Evolutionary conservation across 192 early-diverging fungal genomes (phyloP), one percentile per base, ranked within the genome.

Genomic region (Thamnidium elegans): DNA sequence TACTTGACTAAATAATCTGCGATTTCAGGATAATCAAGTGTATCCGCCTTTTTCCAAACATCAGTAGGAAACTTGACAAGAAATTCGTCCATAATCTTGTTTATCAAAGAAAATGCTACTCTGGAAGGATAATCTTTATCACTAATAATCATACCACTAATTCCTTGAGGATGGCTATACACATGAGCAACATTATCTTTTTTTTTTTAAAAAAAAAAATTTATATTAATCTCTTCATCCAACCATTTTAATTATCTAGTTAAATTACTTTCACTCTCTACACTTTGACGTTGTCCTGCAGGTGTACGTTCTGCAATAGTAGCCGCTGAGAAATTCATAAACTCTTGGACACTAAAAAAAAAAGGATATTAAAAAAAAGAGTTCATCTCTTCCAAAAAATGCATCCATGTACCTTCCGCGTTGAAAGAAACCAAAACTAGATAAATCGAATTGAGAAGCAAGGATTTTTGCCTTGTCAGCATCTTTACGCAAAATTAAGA

Each of bases 21-120:
- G 34, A 97, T 69, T 71, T 90, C 86, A 14, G 91, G 89, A 66
- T 87, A 96, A 50, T 63, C 17, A 44, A 74, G 62, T 14, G 62
- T 36, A 3, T 80, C 76, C 0, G 67, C 65, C 34, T 50, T 59
- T 50, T 76, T 79, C 86, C 71, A 72, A 54, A 64, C 46, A 68
- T 65, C 54, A 58, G 52, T 53, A 8, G 85, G 77, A 67, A 82
- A 93, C 54, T 80, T 75, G 53, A 82, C 67, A 14, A 82, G 72
- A 68, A 96, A 97, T 75, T 96, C 96, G 66, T 96, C 94, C 44
- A 93, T 72, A 14, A 95, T 76, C 73, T 92, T 92, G 78, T 86
- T 89, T 26, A 92, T 72, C 59, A 97, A 72, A 9, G 90, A 86
- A 73, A 95, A 93, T 7, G 94, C 94, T 5, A 92, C 90, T 45